Evolutionary conservation across 1,139 yeast genomes (phyloP), one percentile per base, ranked within the genome.

Genomic region (Protomyces lactucae-debilis): DNA sequence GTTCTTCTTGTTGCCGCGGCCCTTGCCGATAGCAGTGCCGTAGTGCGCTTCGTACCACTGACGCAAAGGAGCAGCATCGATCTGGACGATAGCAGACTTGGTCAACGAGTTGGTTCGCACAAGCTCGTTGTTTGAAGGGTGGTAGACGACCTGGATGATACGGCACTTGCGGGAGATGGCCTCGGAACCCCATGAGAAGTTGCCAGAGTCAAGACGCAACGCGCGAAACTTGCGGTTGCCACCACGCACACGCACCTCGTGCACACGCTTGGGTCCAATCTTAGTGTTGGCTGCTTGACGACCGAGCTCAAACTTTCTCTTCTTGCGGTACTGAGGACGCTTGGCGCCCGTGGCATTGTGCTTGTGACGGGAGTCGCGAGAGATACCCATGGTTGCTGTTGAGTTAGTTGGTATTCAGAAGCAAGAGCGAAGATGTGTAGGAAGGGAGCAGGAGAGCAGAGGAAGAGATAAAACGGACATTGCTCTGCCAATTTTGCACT

Each of bases 331-430:
- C 83, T 90, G 96, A 82, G 99, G 98, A 84, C 98, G 92, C 84
- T 91, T 92, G 81, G 99, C 99, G 87, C 99, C 99, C 80, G 99
- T 92, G 82, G 96, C 97, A 77, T 97, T 84, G 84, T 99, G 95
- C 89, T 93, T 93, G 91, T 93, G 99, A 85, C 97, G 97, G 82
- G 99, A 92, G 86, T 93, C 99, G 87, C 99, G 95, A 83, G 98
- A 92, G 88, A 93, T 93, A 92, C 99, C 98, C 99, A 93, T 93
- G 35, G 12, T 23, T 46, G 25, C 14, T 14, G 9, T 6, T 16
- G 18, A 16, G 43, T 39, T 39, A 39, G 43, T 28, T 28, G 32
- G 5, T 28, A 3, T 28, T 28, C 32, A 28, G 32, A 28, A 4
- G 8, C 32, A 28, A 6, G 8, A 28, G 32, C 32, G 32, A 3